A percentile compares a stretch with the other conserved stretches of the same genome.
Conservation (phyloP, 2,329 filamentous ascomycete species). For the Erysiphe pulchra region DNA sequence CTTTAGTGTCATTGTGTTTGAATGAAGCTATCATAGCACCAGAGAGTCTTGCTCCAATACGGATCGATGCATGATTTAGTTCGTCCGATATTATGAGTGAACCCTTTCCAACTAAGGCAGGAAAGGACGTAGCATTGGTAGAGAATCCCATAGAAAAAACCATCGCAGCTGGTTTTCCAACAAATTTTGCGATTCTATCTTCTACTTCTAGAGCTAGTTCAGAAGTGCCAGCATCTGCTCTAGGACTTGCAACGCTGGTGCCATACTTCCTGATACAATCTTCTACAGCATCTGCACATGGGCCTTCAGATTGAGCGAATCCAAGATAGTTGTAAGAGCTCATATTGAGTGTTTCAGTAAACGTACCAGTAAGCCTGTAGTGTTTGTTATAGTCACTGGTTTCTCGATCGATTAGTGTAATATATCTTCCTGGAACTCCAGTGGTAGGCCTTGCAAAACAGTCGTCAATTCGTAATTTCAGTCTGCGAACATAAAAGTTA, state of each 20-base stretch:
- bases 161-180: slow-evolving; percentile 85
- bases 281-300: slow-evolving; percentile 83
- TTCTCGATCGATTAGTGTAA: slow-evolving; percentile 74
- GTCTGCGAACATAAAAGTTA: slow-evolving; percentile 81
- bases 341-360: slow-evolving; percentile 90
- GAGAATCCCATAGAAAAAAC: slow-evolving; percentile 98
- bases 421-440: slow-evolving; percentile 80
- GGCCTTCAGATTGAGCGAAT: slow-evolving; percentile 90
- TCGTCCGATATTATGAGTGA: slow-evolving; percentile 91
- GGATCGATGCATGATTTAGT: slow-evolving; percentile 92
- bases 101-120: slow-evolving; percentile 75
- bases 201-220: slow-evolving; percentile 80
- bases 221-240: slow-evolving; percentile 62
- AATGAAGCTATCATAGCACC: slow-evolving; percentile 90
- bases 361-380: slow-evolving; percentile 72
- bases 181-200: slow-evolving; percentile 65
- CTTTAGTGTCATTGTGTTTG: slow-evolving; percentile 87
- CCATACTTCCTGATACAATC: slow-evolving; percentile 66
- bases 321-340: slow-evolving; percentile 99
- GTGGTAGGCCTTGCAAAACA: slow-evolving; percentile 84
- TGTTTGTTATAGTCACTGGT: slow-evolving; percentile 80
- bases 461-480: slow-evolving; percentile 90
- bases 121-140: slow-evolving; percentile 83
- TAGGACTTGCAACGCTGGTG: slow-evolving; percentile 55
- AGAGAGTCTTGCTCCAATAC: slow-evolving; percentile 78